Base-by-base conservation (phyloP, 345 rosid species). In the Gossypium sturtianum region DNA sequence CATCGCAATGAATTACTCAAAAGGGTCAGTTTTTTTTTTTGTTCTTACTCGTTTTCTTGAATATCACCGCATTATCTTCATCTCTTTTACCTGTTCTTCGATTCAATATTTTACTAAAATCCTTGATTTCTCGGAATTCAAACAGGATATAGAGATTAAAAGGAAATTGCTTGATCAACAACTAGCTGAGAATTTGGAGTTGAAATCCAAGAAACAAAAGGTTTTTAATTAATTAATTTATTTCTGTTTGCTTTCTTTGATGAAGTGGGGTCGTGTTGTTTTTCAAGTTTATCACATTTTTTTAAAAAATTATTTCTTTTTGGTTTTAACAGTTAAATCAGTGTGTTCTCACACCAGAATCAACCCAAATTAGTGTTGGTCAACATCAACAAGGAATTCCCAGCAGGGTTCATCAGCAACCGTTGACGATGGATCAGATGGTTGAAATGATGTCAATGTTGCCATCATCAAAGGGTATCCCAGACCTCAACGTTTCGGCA, bases 81-180 rank as follows among this genome's bases (percentile, higher is more conserved):
- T 23, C 63, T 9, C 12, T 17, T 75, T 77, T 76, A 16, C 78
- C 16, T 66, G 52, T 72, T 59, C 66, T 27, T 75, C 52, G 65
- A 60, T 41, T 63, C 41, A 34, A 34, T 34, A 5, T 34, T 77
- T 22, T 6, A 12, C 53, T 66, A 2, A 5, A 34, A 38, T 52
- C 19, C 34, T n/a, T 77, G 17, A 58, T 17, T 62, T 23, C 17
- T 25, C 27, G 47, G 13, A 56, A 69, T 70, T 58, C 41, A 17
- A 70, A 75, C 83, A 86, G 87, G 83, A 83, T 23, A 23, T 83
- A 9, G 66, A 78, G 59, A 74, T 60, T 0, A 20, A 51, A 34
- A 45, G 27, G 65, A 16, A 12, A 7, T 15, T 71, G 29, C 20
- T 43, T 7, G 70, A 82, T 29, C 16, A 51, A 9, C 58, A 68